Evolutionary conservation across 2,329 filamentous ascomycete genomes (phyloP).

Genomic region (Falciphora oryzae): DNA sequence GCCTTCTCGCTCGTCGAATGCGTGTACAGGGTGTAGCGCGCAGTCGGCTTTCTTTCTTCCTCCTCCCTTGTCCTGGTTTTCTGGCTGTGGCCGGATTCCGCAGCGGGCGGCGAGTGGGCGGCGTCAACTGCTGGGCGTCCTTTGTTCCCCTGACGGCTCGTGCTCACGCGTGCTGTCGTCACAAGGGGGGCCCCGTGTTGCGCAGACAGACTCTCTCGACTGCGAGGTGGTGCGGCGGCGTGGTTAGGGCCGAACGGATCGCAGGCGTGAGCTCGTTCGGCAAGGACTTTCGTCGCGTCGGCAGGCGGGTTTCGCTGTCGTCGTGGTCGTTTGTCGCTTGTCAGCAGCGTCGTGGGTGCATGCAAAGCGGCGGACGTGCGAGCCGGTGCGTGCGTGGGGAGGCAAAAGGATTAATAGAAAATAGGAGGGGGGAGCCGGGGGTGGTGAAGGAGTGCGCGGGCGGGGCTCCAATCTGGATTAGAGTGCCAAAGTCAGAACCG

Average conservation of each 20-base stretch:
- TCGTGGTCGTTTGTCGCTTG: neutral
- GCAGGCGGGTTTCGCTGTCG: neutral
- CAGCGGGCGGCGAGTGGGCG: neutral
- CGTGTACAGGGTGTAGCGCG: neutral
- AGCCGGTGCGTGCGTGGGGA: neutral
- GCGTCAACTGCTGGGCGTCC: neutral
- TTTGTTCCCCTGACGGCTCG: neutral
- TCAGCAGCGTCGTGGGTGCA: neutral
- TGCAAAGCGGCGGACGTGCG: neutral
- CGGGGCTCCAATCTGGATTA: slow-evolving; percentile 1
- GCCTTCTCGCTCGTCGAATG: neutral
- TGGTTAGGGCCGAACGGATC: neutral
- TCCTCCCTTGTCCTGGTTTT: neutral
- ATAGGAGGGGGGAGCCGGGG: neutral
- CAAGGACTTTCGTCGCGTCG: neutral
- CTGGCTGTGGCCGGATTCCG: neutral
- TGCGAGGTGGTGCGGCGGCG: too few relatives aligned
- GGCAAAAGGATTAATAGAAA: slow-evolving; percentile 1
- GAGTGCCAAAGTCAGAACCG: neutral
- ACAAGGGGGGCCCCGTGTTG: neutral
- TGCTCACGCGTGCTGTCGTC: neutral
- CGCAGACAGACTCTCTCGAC: neutral
- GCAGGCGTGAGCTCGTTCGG: neutral
- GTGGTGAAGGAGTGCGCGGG: neutral
- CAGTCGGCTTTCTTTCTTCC: neutral